These are phyloP conservation scores for Lipomyces lipofer DNA, from an alignment of 805 yeast genomes.

Conservation along the genomic window DNA sequence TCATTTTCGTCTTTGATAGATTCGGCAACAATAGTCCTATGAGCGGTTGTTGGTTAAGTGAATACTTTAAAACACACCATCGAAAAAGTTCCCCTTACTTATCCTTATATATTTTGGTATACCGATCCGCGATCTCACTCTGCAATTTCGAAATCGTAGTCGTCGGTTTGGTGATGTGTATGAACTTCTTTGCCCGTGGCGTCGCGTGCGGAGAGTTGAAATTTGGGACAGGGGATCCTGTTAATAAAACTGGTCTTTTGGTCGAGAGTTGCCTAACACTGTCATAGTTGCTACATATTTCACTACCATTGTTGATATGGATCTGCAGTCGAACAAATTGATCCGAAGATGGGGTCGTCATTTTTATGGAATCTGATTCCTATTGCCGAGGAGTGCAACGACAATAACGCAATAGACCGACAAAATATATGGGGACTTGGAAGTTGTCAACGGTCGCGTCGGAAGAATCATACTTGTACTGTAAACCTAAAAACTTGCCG, in stretches of 20 bases:
- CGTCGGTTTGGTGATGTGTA: conserved; percentile 10
- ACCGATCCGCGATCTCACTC: conserved; percentile 1
- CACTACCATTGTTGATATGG: no score
- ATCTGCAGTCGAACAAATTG: conserved; percentile 5
- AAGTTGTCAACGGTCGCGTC: no score
- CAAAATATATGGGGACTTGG: no score
- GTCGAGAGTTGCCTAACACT: no score
- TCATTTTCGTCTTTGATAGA: conserved; percentile 18
- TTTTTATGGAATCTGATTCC: background rate
- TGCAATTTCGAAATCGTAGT: background rate
- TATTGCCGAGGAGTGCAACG: background rate
- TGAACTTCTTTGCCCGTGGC: conserved; percentile 1
- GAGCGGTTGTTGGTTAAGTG: no score
- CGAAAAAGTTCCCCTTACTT: no score
- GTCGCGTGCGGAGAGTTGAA: background rate
- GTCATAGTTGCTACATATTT: no score
- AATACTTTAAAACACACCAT: no score
- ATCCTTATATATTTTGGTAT: conserved; percentile 1
- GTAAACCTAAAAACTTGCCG: no score
- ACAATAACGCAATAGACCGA: no score
- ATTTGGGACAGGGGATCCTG: background rate
- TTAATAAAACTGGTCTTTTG: background rate
- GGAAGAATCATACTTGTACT: no score
- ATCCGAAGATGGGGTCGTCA: background rate
- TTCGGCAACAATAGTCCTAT: conserved; percentile 1